Evolutionary conservation across 2,329 filamentous ascomycete species (phyloP).

Genomic region (Colletotrichum somersetense): DNA sequence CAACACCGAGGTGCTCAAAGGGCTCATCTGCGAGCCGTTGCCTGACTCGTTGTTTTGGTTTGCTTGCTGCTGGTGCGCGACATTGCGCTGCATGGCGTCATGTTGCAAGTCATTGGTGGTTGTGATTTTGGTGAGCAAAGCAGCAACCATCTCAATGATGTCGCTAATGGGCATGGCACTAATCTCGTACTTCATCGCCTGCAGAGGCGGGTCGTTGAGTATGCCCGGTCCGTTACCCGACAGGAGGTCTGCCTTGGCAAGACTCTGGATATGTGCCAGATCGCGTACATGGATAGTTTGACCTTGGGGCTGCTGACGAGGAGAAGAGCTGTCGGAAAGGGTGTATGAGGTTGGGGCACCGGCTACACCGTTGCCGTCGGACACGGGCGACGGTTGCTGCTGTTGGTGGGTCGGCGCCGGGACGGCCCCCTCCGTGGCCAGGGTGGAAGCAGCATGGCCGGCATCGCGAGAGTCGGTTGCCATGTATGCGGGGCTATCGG

Average conservation of each 20-base stretch:
- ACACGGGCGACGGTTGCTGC: constrained; percentile 54
- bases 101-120: constrained; percentile 96
- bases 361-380: constrained; percentile 48
- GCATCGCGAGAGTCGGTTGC: constrained; percentile 53
- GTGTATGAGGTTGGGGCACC: constrained; percentile 44
- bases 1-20: constrained; percentile 76
- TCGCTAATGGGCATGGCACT: constrained; percentile 97
- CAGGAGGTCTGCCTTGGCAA: constrained; percentile 82
- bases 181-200: constrained; percentile 85
- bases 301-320: constrained; percentile 49
- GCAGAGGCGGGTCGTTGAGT: constrained; percentile 63
- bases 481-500: constrained; percentile 60
- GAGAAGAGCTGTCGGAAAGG: constrained; percentile 47
- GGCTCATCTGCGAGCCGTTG: constrained; percentile 71
- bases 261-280: constrained; percentile 89
- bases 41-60: constrained; percentile 58
- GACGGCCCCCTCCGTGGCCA: constrained; percentile 22
- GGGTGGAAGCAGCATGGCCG: constrained; percentile 26
- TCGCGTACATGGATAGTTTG: constrained; percentile 83
- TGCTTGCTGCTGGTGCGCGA: constrained; percentile 69
- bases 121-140: constrained; percentile 95
- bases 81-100: constrained; percentile 84
- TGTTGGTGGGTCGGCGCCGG: constrained; percentile 44
- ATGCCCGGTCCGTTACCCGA: constrained; percentile 64
- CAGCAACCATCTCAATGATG: constrained; percentile 99